phyloP scores from a whole-genome alignment of 1,139 yeast genomes.

The Yamadazyma diospyri region DNA sequence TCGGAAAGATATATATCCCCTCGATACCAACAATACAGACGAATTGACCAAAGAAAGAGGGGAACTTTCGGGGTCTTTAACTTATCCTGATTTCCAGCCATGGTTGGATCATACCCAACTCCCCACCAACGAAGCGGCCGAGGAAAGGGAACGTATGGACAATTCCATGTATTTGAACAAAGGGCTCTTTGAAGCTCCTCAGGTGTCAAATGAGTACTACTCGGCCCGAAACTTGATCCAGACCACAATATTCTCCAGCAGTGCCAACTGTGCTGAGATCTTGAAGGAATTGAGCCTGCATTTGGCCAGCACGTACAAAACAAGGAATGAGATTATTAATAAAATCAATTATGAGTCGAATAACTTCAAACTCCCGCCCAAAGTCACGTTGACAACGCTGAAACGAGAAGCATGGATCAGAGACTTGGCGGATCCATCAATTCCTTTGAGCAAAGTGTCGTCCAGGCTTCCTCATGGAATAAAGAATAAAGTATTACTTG shows the following conservation, averaged over 20 bases:
- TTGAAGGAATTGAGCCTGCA: conserved; percentile 44
- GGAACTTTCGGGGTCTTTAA: conserved; percentile 10
- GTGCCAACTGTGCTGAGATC: conserved; percentile 35
- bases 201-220: conserved; percentile 51
- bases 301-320: conserved; percentile 60
- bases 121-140: conserved; percentile 23
- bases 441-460: conserved; percentile 65
- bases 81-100: conserved; percentile 75
- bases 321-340: conserved; percentile 61
- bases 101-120: conserved; percentile 68
- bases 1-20: conserved; percentile 31
- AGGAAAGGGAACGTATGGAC: conserved; percentile 25
- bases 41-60: conserved; percentile 8
- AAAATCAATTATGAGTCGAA: conserved; percentile 51
- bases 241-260: conserved; percentile 38
- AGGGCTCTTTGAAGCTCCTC: conserved; percentile 53
- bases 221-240: conserved; percentile 52
- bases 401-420: conserved; percentile 81
- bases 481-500: conserved; percentile 66
- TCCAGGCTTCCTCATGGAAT: conserved; percentile 91
- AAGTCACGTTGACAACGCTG: conserved; percentile 86
- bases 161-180: conserved; percentile 36
- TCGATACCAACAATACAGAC: conserved; percentile 17
- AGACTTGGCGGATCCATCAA: conserved; percentile 65
- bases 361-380: conserved; percentile 72